Evolutionary conservation across 495 filamentous ascomycete genomes (phyloP), one percentile per base, ranked within the genome.

Genomic region (Neurospora sp.): DNA sequence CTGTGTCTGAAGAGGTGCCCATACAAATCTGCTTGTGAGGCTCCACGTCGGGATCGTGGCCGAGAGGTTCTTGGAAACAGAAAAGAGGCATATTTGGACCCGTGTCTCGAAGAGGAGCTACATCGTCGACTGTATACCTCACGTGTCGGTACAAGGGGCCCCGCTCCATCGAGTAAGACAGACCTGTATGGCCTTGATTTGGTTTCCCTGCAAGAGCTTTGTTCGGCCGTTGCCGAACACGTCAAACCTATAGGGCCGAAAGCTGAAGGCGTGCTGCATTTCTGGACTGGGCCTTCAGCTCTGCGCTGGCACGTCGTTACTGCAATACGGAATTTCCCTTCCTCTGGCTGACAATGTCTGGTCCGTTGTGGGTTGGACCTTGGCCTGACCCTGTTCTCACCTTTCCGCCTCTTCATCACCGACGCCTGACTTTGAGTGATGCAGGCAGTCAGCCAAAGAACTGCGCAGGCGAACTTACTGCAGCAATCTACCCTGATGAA

Each of bases 161-260:
- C 69, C 70, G 42, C 59, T 44, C 44, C 31, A 35, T 73, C 22
- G 69, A 75, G 77, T 78, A 44, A 73, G 69, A 79, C 76, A 75
- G 74, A 42, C 41, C 72, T 75, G 75, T 74, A 73, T 77, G 73
- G 76, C 69, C 76, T 75, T 76, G 77, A 76, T 74, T 77, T 74
- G 71, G 74, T 73, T 71, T 72, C 69, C 45, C 73, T 76, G 77
- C 73, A 76, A 74, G 70, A 75, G 61, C 69, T 78, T 69, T 78
- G 73, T 79, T 76, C 78, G 78, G 78, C 78, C 73, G 74, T 76
- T 75, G 77, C 78, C 78, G 78, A 79, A 75, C 74, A 74, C 69
- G 77, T 76, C 73, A 77, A 59, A 72, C 39, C 73, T 78, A 79
- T 78, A 79, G 79, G 76, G 70, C 79, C 76, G 79, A 79, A 74